Base-by-base conservation (phyloP, 257 asterid genomes). In the Hygrophila difformis region DNA sequence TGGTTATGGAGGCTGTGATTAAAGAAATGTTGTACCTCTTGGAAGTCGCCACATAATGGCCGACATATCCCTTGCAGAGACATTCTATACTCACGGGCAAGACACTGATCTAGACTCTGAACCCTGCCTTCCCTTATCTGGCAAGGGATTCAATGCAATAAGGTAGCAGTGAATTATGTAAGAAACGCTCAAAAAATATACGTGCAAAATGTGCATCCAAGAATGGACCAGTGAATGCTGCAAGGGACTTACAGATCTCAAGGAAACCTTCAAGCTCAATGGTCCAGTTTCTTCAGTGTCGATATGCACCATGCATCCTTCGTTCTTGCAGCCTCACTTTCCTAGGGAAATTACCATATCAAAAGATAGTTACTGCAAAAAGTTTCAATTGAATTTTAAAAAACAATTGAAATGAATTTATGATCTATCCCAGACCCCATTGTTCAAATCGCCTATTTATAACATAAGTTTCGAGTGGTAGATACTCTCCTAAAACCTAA, bases 101-200 rank as follows among this genome's bases (percentile, higher is more conserved):
- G 77, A 72, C 95, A 91, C 68, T 78, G 92, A 47, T 91, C 98
- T 20, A 91, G 84, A 46, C 87, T 79, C 65, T 91, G 84, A 72
- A 60, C 73, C 74, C 98, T 74, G 38, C 96, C 98, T 61, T 91
- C 94, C 15, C 84, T 87, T 66, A 91, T 86, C 98, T 91, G 61
- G 56, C 39, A 51, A 60, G 39, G 29, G 28, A 59, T 46, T 56
- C 8, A 12, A 7, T 5, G 18, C 29, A 29, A 16, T 59, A 54
- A 50, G 62, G 50, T 23, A 15, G 19, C 34, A 8, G 8, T 3
- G 8, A 19, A 36, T 1, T n/a, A 12, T 38, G 17, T 35, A 8
- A 12, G n/a, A n/a, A n/a, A n/a, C n/a, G n/a, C n/a, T n/a, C n/a
- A 19, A 7, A 35, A 52, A 40, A 49, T 36, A 21, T 50, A 19